A percentile compares a stretch with the other conserved stretches of the same genome.
These are phyloP conservation scores for Eimeria acervulina DNA, from an alignment of 169 alveolate species.

Conservation along the genomic window DNA sequence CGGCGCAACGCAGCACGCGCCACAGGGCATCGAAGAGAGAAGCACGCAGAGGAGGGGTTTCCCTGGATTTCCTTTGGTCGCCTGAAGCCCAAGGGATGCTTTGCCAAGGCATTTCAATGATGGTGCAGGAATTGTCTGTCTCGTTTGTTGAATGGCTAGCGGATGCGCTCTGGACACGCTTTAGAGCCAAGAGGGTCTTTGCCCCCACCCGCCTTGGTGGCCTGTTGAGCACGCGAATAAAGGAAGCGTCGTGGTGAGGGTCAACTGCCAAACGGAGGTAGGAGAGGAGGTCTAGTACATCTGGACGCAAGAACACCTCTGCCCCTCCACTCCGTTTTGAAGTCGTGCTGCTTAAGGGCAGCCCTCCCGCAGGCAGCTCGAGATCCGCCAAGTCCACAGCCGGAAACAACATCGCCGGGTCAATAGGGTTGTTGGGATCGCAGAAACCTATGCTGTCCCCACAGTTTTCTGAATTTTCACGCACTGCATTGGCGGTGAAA, in stretches of 20 bases:
- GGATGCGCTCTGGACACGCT: constrained; percentile 9
- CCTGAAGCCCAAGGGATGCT: constrained; percentile 1
- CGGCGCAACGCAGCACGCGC: constrained; percentile 28
- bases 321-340: constrained; percentile 55
- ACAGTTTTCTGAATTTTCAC: background rate
- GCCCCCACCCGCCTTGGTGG: constrained; percentile 89
- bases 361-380: constrained; percentile 43
- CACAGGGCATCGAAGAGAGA: constrained; percentile 70
- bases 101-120: constrained; percentile 68
- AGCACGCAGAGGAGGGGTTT: background rate
- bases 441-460: background rate
- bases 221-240: constrained; percentile 88
- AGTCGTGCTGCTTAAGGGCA: constrained; percentile 65
- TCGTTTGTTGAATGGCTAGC: background rate
- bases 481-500: background rate
- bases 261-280: constrained; percentile 89
- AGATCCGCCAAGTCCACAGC: background rate
- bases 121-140: background rate
- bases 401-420: constrained; percentile 75
- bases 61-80: background rate
- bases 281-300: constrained; percentile 82
- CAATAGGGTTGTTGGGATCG: constrained; percentile 70
- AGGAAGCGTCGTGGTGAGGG: constrained; percentile 87
- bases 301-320: constrained; percentile 59
- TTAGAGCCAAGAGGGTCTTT: constrained; percentile 72